Evolutionary conservation across 495 filamentous ascomycete species (phyloP).

Genomic region (Staphylotrichum longicolle): DNA sequence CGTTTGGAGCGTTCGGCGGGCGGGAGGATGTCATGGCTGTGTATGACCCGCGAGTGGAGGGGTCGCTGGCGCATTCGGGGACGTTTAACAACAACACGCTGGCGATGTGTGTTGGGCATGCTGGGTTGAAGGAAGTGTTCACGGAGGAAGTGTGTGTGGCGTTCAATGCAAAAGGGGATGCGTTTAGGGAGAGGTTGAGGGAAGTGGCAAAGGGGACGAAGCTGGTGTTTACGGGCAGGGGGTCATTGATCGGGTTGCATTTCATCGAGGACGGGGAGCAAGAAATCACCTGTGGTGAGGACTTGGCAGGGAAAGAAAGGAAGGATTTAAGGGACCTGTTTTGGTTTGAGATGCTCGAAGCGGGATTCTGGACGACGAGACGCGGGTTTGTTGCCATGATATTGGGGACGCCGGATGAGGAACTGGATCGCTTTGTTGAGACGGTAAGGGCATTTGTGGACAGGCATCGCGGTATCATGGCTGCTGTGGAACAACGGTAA

Average conservation of each 20-base stretch:
- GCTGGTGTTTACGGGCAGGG: slow-evolving; percentile 42
- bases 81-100: slow-evolving; percentile 70
- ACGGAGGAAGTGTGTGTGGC: slow-evolving; percentile 38
- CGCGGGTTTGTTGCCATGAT: slow-evolving; percentile 46
- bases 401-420: slow-evolving; percentile 39
- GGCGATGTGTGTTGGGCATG: slow-evolving; percentile 55
- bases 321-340: slow-evolving; percentile 44
- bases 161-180: slow-evolving; percentile 43
- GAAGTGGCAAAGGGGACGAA: slow-evolving; percentile 36
- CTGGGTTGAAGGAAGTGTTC: slow-evolving; percentile 44
- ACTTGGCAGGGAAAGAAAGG: slow-evolving; percentile 29
- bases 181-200: slow-evolving; percentile 34
- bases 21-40: slow-evolving; percentile 51
- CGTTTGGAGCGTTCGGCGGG: slow-evolving; percentile 64
- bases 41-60: slow-evolving; percentile 49
- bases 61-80: slow-evolving; percentile 52
- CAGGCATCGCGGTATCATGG: slow-evolving; percentile 26
- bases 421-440: slow-evolving; percentile 44
- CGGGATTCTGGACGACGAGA: slow-evolving; percentile 48
- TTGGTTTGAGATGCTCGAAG: slow-evolving; percentile 50
- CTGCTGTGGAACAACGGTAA: background rate
- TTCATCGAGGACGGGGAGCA: slow-evolving; percentile 30
- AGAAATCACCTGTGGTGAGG: slow-evolving; percentile 28
- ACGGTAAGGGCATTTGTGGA: slow-evolving; percentile 31
- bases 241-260: slow-evolving; percentile 47